Evolutionary conservation across 1,284 basidiomycete species (phyloP).

Genomic region (Microbotryum scabiosae): DNA sequence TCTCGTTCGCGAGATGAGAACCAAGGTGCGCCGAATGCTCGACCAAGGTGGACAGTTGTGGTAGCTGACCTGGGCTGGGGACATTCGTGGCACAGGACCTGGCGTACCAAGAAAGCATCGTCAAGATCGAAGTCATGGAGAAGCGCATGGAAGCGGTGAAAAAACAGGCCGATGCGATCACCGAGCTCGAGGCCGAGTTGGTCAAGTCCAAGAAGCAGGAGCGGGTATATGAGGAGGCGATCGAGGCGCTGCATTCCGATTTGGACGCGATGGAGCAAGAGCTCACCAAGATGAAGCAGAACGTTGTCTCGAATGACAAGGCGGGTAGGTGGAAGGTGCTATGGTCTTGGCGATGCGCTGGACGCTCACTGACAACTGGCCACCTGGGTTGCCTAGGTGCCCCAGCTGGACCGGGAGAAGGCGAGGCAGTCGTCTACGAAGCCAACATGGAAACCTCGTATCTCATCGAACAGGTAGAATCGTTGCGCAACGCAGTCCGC

Average conservation of each 20-base stretch:
- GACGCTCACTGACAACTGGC: conserved; percentile 56
- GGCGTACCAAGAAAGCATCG: conserved; percentile 72
- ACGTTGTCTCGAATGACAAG: conserved; percentile 39
- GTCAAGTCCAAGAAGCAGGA: conserved; percentile 75
- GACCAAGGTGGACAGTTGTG: background rate
- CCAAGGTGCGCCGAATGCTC: conserved; percentile 40
- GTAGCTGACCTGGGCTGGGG: background rate
- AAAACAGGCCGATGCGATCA: conserved; percentile 69
- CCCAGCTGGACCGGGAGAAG: conserved; percentile 47
- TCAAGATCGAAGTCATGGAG: conserved; percentile 92
- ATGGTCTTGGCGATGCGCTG: conserved; percentile 32
- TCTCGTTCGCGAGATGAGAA: conserved; percentile 69
- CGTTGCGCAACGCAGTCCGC: conserved; percentile 76
- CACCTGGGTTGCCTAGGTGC: too few species aligned
- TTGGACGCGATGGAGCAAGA: conserved; percentile 78
- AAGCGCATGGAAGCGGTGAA: conserved; percentile 81
- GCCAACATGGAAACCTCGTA: conserved; percentile 74
- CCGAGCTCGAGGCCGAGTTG: conserved; percentile 70
- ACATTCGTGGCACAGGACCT: conserved; percentile 57
- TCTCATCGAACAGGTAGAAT: conserved; percentile 77
- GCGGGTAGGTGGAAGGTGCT: conserved; percentile 10
- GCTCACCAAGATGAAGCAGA: conserved; percentile 67
- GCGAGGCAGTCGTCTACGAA: conserved; percentile 58
- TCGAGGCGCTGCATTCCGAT: conserved; percentile 85
- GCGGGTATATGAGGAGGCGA: conserved; percentile 78